phyloP scores from a whole-genome alignment of 2,329 filamentous ascomycete species.

The Talaromyces sp. region DNA sequence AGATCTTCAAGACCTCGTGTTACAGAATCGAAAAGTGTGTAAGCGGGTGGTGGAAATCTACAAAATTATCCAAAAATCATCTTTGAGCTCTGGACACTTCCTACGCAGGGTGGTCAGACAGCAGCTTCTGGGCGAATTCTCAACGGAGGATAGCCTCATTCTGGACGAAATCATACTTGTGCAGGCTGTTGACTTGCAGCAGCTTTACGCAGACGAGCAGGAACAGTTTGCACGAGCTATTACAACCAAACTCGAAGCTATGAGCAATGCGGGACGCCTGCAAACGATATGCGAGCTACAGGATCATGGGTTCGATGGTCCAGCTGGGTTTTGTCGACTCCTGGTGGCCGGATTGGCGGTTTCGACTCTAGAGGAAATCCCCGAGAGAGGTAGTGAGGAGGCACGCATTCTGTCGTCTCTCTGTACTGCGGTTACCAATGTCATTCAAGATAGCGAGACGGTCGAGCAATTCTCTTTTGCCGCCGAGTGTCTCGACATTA shows the following conservation, averaged over 20 bases:
- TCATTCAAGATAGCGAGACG: conserved; percentile 22
- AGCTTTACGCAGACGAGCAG: conserved; percentile 33
- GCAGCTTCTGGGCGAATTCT: conserved; percentile 27
- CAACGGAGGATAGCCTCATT: conserved; percentile 20
- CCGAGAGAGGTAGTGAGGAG: conserved; percentile 31
- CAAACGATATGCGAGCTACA: conserved; percentile 26
- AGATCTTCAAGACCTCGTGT: conserved; percentile 32
- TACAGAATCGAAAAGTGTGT: conserved; percentile 25
- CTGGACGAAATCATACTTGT: conserved; percentile 27
- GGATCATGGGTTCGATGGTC: conserved; percentile 22
- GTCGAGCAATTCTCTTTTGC: conserved; percentile 36
- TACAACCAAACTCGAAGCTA: conserved; percentile 26
- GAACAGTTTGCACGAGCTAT: conserved; percentile 31
- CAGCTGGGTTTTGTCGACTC: conserved; percentile 25
- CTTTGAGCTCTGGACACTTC: conserved; percentile 24
- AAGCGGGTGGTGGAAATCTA: conserved; percentile 27
- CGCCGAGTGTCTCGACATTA: conserved; percentile 32
- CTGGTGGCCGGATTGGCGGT: conserved; percentile 32
- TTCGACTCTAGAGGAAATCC: conserved; percentile 24
- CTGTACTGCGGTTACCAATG: conserved; percentile 28
- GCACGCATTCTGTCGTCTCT: conserved; percentile 31
- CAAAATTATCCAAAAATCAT: background rate
- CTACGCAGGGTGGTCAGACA: conserved; percentile 26
- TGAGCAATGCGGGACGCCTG: conserved; percentile 25
- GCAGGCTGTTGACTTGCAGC: conserved; percentile 28